phyloP scores from a whole-genome alignment of 225 moss, liverwort and hornwort genomes.

The Pleurozium schreberi region DNA sequence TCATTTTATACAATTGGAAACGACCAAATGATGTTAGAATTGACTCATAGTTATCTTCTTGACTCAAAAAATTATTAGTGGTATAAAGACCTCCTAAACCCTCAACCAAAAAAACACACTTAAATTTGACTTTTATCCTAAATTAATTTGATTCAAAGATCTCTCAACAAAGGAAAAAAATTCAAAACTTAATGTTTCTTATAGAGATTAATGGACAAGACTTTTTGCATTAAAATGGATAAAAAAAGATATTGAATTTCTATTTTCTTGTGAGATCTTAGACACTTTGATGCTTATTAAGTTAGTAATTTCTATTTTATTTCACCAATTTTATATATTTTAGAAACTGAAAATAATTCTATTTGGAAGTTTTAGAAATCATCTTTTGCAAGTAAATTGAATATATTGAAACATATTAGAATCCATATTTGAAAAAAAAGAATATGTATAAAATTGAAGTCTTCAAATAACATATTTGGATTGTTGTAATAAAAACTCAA shows the following conservation, averaged over 20 bases:
- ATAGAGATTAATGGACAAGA: fast-evolving
- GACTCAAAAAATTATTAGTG: background rate
- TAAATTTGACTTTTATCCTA: too few species aligned
- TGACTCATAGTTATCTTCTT: background rate
- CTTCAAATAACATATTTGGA: background rate
- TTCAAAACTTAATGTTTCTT: background rate
- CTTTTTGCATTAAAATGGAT: background rate
- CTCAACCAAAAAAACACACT: fast-evolving
- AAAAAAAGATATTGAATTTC: background rate
- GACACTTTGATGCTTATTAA: background rate
- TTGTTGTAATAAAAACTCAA: background rate
- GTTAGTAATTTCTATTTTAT: background rate
- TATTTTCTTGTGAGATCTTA: background rate
- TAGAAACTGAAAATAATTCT: background rate
- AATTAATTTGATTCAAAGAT: background rate
- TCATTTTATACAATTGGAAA: too few species aligned
- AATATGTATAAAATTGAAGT: background rate
- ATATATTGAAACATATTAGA: background rate
- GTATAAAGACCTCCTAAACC: background rate
- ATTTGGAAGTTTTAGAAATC: background rate
- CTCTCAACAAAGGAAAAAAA: fast-evolving
- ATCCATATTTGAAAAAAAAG: background rate
- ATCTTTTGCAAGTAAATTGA: background rate
- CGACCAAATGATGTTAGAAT: background rate
- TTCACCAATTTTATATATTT: background rate